A percentile compares a stretch with the other conserved stretches of the same genome.
Evolutionary conservation across 345 rosid genomes (phyloP).

Genomic region (Nasturtium officinale): DNA sequence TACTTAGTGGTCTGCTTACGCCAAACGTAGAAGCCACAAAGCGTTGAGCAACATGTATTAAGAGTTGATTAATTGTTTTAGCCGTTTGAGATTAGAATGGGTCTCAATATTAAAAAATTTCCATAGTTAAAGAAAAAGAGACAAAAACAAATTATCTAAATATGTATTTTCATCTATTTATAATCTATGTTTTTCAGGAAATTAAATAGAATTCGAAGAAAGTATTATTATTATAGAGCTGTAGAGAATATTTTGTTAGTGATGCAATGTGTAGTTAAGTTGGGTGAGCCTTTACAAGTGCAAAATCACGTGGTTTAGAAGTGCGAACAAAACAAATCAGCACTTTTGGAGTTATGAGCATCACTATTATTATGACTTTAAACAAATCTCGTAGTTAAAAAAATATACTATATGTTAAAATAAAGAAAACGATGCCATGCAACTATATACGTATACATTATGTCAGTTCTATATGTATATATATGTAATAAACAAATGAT

Average conservation of each 20-base stretch:
- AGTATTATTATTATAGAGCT: background rate
- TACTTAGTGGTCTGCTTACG: too few relatives aligned
- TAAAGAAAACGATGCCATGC: conserved; percentile 28
- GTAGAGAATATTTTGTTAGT: conserved; percentile 6
- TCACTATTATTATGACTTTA: conserved; percentile 12
- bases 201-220: background rate
- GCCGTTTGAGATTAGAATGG: too few relatives aligned
- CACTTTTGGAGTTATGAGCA: conserved; percentile 32
- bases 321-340: conserved; percentile 39
- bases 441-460: conserved; percentile 19
- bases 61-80: too few relatives aligned
- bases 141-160: background rate
- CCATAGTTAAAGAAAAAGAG: background rate
- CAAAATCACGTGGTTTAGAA: conserved; percentile 47
- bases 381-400: background rate
- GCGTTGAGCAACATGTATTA: too few relatives aligned
- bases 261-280: conserved; percentile 10
- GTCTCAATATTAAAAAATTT: background rate
- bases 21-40: too few relatives aligned
- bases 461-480: too few relatives aligned
- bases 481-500: too few relatives aligned
- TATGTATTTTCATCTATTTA: background rate
- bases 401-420: background rate
- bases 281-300: conserved; percentile 35
- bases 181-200: background rate